A percentile compares a stretch with the other conserved stretches of the same genome.
These are phyloP conservation scores for Lablab purpureus DNA, from an alignment of 306 rosid species.

Conservation along the genomic window DNA sequence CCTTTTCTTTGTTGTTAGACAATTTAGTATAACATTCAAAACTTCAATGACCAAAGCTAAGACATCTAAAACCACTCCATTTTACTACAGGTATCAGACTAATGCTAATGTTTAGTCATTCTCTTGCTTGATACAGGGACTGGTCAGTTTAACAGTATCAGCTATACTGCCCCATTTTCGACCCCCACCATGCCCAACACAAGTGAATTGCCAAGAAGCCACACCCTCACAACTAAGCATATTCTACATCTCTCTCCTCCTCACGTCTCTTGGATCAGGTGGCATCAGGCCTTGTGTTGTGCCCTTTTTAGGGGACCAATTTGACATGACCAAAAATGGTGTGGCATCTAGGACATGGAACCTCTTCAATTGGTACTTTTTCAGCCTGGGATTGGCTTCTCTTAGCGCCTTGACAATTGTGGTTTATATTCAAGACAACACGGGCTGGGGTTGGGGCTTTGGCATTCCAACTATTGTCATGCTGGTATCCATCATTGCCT, in stretches of 20 bases:
- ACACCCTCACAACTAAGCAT: conserved; percentile 54
- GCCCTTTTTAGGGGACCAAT: conserved; percentile 79
- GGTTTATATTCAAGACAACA: conserved; percentile 79
- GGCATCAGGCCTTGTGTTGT: conserved; percentile 83
- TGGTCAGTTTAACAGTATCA: conserved; percentile 66
- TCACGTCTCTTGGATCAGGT: conserved; percentile 75
- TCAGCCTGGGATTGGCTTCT: conserved; percentile 71
- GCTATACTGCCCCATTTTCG: conserved; percentile 62
- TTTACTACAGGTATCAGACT: neutral
- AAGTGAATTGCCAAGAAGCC: conserved; percentile 72
- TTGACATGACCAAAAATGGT: conserved; percentile 68
- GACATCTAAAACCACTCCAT: too few relatives aligned
- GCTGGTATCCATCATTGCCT: conserved; percentile 65
- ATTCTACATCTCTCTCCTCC: conserved; percentile 65
- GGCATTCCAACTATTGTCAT: conserved; percentile 80
- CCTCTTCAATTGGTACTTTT: conserved; percentile 79
- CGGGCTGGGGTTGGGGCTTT: conserved; percentile 91
- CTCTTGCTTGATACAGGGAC: conserved; percentile 54
- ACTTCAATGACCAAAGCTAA: too few relatives aligned
- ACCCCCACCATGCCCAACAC: conserved; percentile 72
- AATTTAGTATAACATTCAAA: neutral
- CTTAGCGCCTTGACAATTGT: conserved; percentile 75
- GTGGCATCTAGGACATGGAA: conserved; percentile 67
- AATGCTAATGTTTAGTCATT: neutral
- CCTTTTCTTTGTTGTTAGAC: neutral